A percentile compares a stretch with the other conserved stretches of the same genome.
phyloP scores from a whole-genome alignment of 148 eudicot genomes.

The Chenopodium quinoa region DNA sequence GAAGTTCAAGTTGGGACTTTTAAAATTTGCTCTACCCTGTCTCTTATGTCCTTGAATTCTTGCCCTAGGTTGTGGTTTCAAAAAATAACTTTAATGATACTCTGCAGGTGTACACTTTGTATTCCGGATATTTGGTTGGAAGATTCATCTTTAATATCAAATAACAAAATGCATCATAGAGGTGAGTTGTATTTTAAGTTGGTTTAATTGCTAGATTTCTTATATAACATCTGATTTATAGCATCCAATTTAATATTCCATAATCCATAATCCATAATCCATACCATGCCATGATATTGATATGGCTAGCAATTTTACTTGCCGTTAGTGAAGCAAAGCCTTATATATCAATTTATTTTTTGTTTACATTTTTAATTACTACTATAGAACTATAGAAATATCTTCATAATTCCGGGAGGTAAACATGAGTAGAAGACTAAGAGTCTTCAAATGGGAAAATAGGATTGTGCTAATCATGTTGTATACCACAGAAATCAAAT shows the following conservation, averaged over 20 bases:
- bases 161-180: constrained; percentile 26
- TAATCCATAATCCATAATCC: neutral
- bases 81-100: neutral
- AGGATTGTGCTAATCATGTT: too few species aligned
- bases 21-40: neutral
- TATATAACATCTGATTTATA: neutral
- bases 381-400: too few species aligned
- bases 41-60: neutral
- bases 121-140: constrained; percentile 39
- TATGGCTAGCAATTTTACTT: too few species aligned
- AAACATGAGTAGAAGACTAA: too few species aligned
- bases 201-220: neutral
- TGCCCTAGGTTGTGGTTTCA: neutral
- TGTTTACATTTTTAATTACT: too few species aligned
- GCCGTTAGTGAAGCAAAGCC: too few species aligned
- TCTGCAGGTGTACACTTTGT: constrained; percentile 14
- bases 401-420: too few species aligned
- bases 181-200: constrained; percentile 34
- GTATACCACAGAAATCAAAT: too few species aligned
- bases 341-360: too few species aligned
- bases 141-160: constrained; percentile 35
- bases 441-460: too few species aligned
- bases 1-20: neutral
- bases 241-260: neutral
- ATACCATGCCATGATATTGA: neutral